Base-by-base conservation (phyloP, 768 basidiomycete genomes). In the Suillus subluteus region DNA sequence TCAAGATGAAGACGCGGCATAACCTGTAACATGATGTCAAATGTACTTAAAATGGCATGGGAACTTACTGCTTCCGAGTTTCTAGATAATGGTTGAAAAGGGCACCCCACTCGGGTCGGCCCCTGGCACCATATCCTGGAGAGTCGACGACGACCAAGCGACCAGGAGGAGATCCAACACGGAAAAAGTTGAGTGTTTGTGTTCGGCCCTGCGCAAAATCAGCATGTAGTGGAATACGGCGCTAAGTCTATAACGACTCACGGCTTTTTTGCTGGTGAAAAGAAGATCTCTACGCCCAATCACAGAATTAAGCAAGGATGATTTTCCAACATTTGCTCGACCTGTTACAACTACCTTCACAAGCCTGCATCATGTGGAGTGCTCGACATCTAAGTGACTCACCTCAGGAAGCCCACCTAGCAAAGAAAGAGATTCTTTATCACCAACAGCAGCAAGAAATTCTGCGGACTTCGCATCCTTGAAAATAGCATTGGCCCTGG, bases 321-420 rank as follows among this genome's bases (percentile, higher is more conserved):
- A 92, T 74, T 94, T 94, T 35, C 92, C 92, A 30, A 82, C 87
- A 71, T 94, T 94, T 3, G 92, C 91, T 66, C 92, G 88, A 23
- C 92, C 92, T 91, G 66, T 23, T 54, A 62, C 43, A 32, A 64
- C 46, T 23, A 59, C 30, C 40, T 64, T 62, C 26, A 59, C 16
- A 21, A 48, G 2, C 30, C 6, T 32, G 41, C 13, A 50, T 52
- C 18, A 23, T 58, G 52, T 4, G 16, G 35, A n/a, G 46, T 50
- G 21, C n/a, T 30, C 3, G n/a, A 62, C 6, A 21, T 12, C 4
- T 32, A 37, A 46, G 46, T 26, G 13, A 74, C 75, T 75, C 61
- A 76, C 75, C 66, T 76, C 75, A 50, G 75, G 75, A 21, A 78
- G 46, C 50, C 66, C 68, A 62, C 43, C 58, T 35, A 71, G 46